Evolutionary conservation across 106 monocot species (phyloP), one percentile per base, ranked within the genome.

Genomic region (Dendrobium nobile): DNA sequence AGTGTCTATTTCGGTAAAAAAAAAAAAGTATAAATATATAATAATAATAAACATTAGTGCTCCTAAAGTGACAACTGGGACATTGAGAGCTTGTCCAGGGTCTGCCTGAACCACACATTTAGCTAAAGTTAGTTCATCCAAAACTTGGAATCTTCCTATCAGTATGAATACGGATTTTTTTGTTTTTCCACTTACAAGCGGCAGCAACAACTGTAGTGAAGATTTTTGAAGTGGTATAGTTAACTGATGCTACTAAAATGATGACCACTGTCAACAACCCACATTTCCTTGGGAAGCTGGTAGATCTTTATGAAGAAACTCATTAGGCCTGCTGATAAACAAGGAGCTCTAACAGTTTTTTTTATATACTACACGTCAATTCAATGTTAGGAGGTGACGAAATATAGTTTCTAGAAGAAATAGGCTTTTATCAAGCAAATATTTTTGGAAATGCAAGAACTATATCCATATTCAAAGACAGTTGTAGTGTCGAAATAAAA

Each of bases 161-260:
- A 10, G 15, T 9, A 43, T 2, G 18, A 44, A 42, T 47, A n/a
- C 16, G 24, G 42, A 7, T 27, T 4, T 77, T n/a, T n/a, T n/a
- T n/a, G n/a, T 59, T 26, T 84, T 55, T 31, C 31, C 22, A 83
- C 92, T 91, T 88, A 94, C 98, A 87, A 98, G 91, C 81, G 98
- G 98, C 82, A 98, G 44, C 73, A 98, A 45, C 79, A 92, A 83
- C 80, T 94, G 94, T 41, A 94, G 81, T 77, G 94, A 92, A 56
- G 98, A 94, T 31, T 67, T 82, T 91, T 37, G 94, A 98, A 70
- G 89, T 67, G 16, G 92, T 92, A 51, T 98, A 98, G 84, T 98
- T 94, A 75, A 98, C 82, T 54, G 98, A 98, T 22, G 98, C 92
- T 79, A 94, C 98, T 75, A 98, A 84, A 77, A 94, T 98, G 76